Conservation (phyloP, 306 rosid genomes). For the Acacia acuminata region DNA sequence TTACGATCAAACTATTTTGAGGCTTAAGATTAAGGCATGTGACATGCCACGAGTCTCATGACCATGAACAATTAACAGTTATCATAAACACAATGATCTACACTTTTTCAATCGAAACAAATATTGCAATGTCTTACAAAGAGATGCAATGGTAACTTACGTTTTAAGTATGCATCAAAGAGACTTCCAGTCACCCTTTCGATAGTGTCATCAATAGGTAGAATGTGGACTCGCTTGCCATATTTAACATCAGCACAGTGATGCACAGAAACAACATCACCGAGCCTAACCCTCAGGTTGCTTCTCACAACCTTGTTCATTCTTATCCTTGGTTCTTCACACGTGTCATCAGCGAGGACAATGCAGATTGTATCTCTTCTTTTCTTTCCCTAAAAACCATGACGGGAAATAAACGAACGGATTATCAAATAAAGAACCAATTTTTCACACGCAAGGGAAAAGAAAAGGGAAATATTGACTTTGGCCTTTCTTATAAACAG, state of each 20-base stretch:
- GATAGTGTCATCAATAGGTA: constrained; percentile 90
- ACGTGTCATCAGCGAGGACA: constrained; percentile 88
- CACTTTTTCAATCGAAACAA: neutral
- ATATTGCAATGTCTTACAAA: neutral
- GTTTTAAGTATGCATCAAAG: constrained; percentile 88
- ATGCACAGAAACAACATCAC: constrained; percentile 94
- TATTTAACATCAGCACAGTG: constrained; percentile 92
- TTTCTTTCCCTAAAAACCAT: constrained; percentile 74
- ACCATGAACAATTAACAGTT: neutral
- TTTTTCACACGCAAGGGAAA: neutral
- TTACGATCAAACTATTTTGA: neutral
- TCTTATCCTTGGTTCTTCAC: constrained; percentile 88
- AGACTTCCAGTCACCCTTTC: constrained; percentile 90
- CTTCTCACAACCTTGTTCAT: constrained; percentile 94
- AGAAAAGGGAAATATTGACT: neutral
- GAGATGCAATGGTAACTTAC: constrained; percentile 47
- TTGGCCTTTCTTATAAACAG: too few relatives aligned
- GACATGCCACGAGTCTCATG: neutral
- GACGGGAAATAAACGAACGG: constrained; percentile 8
- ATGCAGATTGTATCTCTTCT: constrained; percentile 88
- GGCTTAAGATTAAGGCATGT: neutral
- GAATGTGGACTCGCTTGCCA: constrained; percentile 91
- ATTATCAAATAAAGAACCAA: neutral
- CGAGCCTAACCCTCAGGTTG: constrained; percentile 95
- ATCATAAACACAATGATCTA: neutral